phyloP scores from a whole-genome alignment of 1,284 basidiomycete species.

The Ceratobasidium sp. region DNA sequence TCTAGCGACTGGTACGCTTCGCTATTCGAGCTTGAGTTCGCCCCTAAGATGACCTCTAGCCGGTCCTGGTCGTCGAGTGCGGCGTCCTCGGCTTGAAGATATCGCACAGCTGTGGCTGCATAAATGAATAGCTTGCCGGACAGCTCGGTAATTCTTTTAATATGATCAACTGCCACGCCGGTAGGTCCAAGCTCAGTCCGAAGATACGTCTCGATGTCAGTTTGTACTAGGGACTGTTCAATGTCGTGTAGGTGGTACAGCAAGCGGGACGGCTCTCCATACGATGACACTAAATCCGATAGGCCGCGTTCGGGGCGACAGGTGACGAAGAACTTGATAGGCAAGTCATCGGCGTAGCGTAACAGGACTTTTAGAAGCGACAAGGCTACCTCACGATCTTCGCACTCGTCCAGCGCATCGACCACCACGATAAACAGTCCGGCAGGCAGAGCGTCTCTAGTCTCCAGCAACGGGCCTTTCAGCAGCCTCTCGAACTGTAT shows the following conservation, averaged over 20 bases:
- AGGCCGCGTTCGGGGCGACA: background rate
- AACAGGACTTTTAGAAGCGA: background rate
- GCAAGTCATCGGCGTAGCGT: background rate
- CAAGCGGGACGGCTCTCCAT: too few relatives aligned
- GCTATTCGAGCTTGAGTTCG: background rate
- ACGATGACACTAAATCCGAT: background rate
- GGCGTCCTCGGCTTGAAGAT: background rate
- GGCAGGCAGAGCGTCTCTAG: background rate
- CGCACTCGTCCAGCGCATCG: constrained; percentile 8
- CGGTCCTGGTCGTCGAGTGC: background rate
- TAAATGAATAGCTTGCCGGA: constrained; percentile 6
- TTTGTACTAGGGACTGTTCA: background rate
- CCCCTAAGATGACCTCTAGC: background rate
- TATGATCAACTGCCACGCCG: background rate
- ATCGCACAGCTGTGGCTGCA: constrained; percentile 6
- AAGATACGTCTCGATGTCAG: too few relatives aligned
- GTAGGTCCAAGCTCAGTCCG: background rate
- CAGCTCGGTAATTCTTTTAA: background rate
- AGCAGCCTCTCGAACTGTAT: background rate
- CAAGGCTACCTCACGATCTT: too few relatives aligned
- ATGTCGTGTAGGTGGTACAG: background rate
- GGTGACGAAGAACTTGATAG: background rate
- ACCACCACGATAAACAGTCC: background rate
- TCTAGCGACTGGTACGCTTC: background rate
- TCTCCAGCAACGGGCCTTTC: background rate